These are phyloP conservation scores for Diophrys appendiculata DNA, from an alignment of 73 alveolate genomes.

Conservation along the genomic window DNA sequence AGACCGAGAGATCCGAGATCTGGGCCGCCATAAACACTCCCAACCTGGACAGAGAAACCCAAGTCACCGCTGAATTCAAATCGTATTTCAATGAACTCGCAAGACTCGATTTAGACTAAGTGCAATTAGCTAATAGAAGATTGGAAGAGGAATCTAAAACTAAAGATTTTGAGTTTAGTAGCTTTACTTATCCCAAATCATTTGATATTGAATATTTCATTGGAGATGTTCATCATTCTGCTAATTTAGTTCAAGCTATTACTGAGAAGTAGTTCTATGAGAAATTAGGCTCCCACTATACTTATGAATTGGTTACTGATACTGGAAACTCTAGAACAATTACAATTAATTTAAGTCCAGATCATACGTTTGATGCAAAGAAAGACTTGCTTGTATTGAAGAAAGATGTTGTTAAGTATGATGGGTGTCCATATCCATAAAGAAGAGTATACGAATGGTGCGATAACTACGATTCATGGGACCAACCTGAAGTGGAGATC, in stretches of 20 bases:
- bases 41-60: neutral
- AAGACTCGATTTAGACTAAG: neutral
- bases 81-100: neutral
- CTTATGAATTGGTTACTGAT: neutral
- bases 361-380: neutral
- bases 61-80: neutral
- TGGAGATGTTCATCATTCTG: neutral
- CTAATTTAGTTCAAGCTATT: neutral
- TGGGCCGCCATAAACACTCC: neutral
- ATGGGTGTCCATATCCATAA: neutral
- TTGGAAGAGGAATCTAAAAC: neutral
- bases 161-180: neutral
- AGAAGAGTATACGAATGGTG: neutral
- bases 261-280: neutral
- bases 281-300: neutral
- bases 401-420: neutral
- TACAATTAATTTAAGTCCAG: neutral
- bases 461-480: neutral
- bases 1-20: neutral
- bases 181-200: neutral
- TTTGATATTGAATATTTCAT: neutral
- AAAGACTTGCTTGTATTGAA: neutral
- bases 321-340: neutral
- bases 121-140: neutral
- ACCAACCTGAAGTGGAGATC: neutral